Conservation (phyloP, 2,329 filamentous ascomycete species). For the Diaporthe citrichinensis region DNA sequence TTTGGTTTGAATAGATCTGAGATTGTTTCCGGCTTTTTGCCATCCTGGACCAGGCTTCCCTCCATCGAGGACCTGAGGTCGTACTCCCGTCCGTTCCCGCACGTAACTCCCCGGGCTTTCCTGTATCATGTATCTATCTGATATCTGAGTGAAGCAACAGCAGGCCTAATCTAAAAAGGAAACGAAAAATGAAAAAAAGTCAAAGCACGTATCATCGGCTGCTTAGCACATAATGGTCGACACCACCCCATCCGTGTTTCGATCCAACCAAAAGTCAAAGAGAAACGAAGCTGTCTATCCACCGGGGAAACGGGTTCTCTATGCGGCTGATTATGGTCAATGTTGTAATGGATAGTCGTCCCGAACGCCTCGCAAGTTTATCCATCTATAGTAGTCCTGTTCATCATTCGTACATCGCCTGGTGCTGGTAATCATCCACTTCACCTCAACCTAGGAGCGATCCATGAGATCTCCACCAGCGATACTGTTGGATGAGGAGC, state of each 20-base stretch:
- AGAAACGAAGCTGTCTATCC: constrained; percentile 30
- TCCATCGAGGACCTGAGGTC: background rate
- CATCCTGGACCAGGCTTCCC: constrained; percentile 3
- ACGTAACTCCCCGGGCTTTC: constrained; percentile 4
- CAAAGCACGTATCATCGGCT: constrained; percentile 8
- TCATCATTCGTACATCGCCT: constrained; percentile 41
- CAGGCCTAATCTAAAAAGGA: constrained; percentile 19
- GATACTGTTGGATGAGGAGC: constrained; percentile 83
- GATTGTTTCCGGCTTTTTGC: constrained; percentile 29
- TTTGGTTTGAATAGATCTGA: constrained; percentile 24
- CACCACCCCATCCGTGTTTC: constrained; percentile 11
- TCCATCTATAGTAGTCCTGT: constrained; percentile 42
- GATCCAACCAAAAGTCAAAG: constrained; percentile 12
- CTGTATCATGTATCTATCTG: constrained; percentile 27
- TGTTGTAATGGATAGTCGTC: constrained; percentile 37
- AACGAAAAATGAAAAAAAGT: background rate
- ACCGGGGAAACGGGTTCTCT: constrained; percentile 35
- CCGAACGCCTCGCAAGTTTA: constrained; percentile 42
- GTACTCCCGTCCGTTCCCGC: constrained; percentile 1
- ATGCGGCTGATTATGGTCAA: constrained; percentile 38
- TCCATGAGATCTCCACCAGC: constrained; percentile 79
- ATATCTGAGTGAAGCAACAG: constrained; percentile 7
- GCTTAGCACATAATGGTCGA: background rate
- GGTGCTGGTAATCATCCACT: constrained; percentile 21
- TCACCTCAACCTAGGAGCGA: constrained; percentile 49